Base-by-base conservation (phyloP, 108 stramenopile genomes). In the Pseudonitzschia delicatissima region DNA sequence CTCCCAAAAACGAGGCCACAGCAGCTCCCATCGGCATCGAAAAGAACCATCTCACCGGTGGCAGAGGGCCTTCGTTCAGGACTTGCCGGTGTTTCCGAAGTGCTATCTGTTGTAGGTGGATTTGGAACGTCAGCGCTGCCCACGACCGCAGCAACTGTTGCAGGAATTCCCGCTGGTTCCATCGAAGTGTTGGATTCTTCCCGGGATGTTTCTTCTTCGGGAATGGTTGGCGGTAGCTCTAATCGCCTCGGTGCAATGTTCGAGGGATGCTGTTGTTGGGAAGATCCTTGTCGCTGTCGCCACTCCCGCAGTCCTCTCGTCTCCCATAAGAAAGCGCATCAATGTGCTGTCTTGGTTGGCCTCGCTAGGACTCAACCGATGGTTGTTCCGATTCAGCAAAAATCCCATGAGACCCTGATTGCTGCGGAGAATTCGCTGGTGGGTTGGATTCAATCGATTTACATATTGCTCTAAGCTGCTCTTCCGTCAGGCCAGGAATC, bases 401-500 rank as follows among this genome's bases (percentile, higher is more conserved):
- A 39, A 61, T n/a, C 85, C 85, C 31, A 81, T 49, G 15, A 55
- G 26, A 13, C 87, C 84, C 20, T 77, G 82, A 37, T 77, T 71
- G 20, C 67, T 55, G 1, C 57, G 62, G 61, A 90, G 63, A 1
- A 67, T 52, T 26, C 82, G 65, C 57, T 85, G 82, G 64, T 88
- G 88, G 12, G 76, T 75, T 2, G 72, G 74, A 28, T 82, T 69
- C 62, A 93, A 73, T 45, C 78, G 85, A 27, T 77, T 50, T 18
- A 93, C 76, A 67, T 74, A 88, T 1, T n/a, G 36, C 66, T 72
- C 76, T 70, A 31, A 82, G 48, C 61, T 86, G 84, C 12, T 86
- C 88, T 11, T 36, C 57, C 12, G 76, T 49, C 17, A 93, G 35
- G 13, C 92, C 92, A 9, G 92, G 92, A 1, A 93, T 80, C 63